A percentile compares a stretch with the other conserved stretches of the same genome.
Conservation (phyloP, 768 basidiomycete species). For the Tylopilus felleus region DNA sequence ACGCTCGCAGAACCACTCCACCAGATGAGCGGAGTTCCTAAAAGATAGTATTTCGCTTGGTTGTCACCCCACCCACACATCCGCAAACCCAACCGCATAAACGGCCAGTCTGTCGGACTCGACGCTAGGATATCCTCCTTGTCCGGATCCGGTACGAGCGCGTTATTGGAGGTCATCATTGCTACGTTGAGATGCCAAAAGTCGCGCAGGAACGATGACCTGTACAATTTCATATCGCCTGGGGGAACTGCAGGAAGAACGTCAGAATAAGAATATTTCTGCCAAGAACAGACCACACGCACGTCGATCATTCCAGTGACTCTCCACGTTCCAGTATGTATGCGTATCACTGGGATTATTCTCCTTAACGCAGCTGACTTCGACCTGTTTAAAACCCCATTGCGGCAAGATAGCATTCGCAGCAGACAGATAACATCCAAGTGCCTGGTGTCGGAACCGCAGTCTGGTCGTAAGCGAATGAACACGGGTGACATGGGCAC, state of each 20-base stretch:
- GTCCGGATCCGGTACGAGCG: slow-evolving; percentile 94
- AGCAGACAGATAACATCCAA: slow-evolving; percentile 88
- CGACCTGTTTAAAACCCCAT: slow-evolving; percentile 99
- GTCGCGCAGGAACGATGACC: slow-evolving; percentile 90
- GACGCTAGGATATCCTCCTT: slow-evolving; percentile 98
- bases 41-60: slow-evolving; percentile 88
- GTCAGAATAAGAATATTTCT: slow-evolving; percentile 1
- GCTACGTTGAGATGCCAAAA: slow-evolving; percentile 99
- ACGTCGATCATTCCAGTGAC: slow-evolving; percentile 95
- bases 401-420: slow-evolving; percentile 88
- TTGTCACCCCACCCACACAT: slow-evolving; percentile 96
- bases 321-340: slow-evolving; percentile 98
- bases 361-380: slow-evolving; percentile 90
- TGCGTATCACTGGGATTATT: slow-evolving; percentile 76
- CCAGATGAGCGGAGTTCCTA: slow-evolving; percentile 92
- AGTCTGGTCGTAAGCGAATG: slow-evolving; percentile 90
- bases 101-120: slow-evolving; percentile 90
- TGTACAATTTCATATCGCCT: slow-evolving; percentile 80
- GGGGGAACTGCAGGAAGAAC: slow-evolving; percentile 57
- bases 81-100: slow-evolving; percentile 81
- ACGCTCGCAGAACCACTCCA: slow-evolving; percentile 78
- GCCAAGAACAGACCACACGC: slow-evolving; percentile 34
- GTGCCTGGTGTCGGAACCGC: slow-evolving; percentile 70
- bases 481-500: slow-evolving; percentile 58
- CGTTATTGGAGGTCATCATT: slow-evolving; percentile 99